These are phyloP conservation scores for Pseudopyrenochaeta lycopersici DNA, from an alignment of 2,329 filamentous ascomycete species.

Conservation along the genomic window DNA sequence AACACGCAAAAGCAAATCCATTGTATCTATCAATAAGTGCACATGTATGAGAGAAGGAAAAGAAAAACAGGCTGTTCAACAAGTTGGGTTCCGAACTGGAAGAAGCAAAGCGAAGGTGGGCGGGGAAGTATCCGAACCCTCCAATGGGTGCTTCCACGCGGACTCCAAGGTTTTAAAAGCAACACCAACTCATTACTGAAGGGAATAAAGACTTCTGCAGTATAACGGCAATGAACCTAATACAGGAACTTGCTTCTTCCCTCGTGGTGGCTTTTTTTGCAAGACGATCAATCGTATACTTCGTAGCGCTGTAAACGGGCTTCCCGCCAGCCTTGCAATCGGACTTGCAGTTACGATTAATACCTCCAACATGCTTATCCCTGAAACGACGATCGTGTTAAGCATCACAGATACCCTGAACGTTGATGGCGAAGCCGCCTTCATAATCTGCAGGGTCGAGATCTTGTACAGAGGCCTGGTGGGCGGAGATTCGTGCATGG, in stretches of 20 bases:
- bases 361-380: constrained; percentile 22
- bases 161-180: background rate
- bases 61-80: no score
- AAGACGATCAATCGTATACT: constrained; percentile 39
- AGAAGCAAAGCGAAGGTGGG: background rate
- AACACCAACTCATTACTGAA: background rate
- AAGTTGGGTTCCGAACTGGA: background rate
- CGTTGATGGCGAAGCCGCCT: constrained; percentile 44
- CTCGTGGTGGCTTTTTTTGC: constrained; percentile 51
- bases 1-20: no score
- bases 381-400: constrained; percentile 46
- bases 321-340: constrained; percentile 40
- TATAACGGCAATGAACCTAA: constrained; percentile 54
- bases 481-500: constrained; percentile 54
- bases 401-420: constrained; percentile 45
- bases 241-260: constrained; percentile 42
- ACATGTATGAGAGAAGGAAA: no score
- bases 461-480: constrained; percentile 28
- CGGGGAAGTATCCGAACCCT: background rate
- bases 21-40: no score
- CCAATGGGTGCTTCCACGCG: background rate
- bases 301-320: constrained; percentile 34
- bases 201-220: constrained; percentile 44
- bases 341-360: no score
- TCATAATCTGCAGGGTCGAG: constrained; percentile 45